phyloP scores from a whole-genome alignment of 2,329 filamentous ascomycete species.

The Fusarium anguioides region DNA sequence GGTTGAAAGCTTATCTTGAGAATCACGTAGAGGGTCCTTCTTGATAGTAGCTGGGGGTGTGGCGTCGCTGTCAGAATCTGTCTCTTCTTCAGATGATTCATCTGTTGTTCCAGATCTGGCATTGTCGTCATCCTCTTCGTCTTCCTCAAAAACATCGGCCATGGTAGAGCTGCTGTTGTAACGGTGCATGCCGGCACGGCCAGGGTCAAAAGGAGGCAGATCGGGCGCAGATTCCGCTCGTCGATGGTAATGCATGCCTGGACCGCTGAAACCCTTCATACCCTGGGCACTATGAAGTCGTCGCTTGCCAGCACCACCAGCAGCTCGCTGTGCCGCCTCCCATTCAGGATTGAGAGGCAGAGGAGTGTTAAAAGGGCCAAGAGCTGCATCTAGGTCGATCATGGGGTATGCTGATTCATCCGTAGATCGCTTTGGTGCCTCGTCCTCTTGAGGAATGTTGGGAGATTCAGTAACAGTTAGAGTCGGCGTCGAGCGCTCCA shows the following conservation, averaged over 20 bases:
- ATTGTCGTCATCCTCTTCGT: slow-evolving; percentile 72
- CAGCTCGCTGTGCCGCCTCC: slow-evolving; percentile 72
- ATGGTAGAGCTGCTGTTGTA: slow-evolving; percentile 78
- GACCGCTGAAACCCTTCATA: slow-evolving; percentile 74
- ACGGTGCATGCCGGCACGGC: slow-evolving; percentile 67
- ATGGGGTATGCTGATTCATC: slow-evolving; percentile 80
- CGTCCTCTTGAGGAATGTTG: slow-evolving; percentile 42
- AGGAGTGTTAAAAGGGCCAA: slow-evolving; percentile 91
- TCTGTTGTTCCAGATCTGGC: slow-evolving; percentile 53
- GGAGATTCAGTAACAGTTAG: slow-evolving; percentile 57
- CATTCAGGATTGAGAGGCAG: slow-evolving; percentile 71
- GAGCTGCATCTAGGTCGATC: slow-evolving; percentile 92
- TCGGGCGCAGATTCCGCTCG: slow-evolving; percentile 85
- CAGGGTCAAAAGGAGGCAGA: slow-evolving; percentile 77
- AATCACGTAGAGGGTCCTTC: slow-evolving; percentile 41
- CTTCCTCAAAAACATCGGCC: slow-evolving; percentile 89
- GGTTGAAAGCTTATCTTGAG: slow-evolving; percentile 37
- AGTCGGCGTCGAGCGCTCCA: slow-evolving; percentile 50
- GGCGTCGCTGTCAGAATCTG: slow-evolving; percentile 58
- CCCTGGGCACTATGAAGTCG: slow-evolving; percentile 81
- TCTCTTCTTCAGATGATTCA: slow-evolving; percentile 57
- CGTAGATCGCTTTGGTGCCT: slow-evolving; percentile 55
- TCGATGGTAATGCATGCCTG: slow-evolving; percentile 80
- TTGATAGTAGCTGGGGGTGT: slow-evolving; percentile 48
- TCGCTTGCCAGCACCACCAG: slow-evolving; percentile 66